Percentiles rank a stretch among this genome's conserved stretches.
Conservation (phyloP, 1,284 basidiomycete species). For the Leccinum pachyderme region DNA sequence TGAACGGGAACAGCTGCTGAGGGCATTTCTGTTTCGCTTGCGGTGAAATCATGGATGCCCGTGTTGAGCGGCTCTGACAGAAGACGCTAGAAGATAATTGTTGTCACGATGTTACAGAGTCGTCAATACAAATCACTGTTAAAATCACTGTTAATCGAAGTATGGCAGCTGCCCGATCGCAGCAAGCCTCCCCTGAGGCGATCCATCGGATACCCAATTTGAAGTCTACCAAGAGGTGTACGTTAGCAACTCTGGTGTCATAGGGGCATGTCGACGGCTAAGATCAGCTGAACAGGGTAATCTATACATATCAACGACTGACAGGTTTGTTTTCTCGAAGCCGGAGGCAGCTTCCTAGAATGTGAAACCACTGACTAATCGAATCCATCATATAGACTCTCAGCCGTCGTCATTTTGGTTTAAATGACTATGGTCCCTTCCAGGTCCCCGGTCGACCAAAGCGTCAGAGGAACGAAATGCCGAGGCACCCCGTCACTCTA, state of each 20-base stretch:
- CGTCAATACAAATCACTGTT: neutral
- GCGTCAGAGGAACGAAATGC: neutral
- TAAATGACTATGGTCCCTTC: constrained; percentile 3
- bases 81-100: neutral
- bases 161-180: neutral
- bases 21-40: neutral
- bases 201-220: neutral
- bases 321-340: neutral
- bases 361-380: neutral
- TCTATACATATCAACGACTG: constrained; percentile 1
- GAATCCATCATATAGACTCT: neutral
- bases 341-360: neutral
- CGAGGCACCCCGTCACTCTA: neutral
- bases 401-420: constrained; percentile 1
- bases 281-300: neutral
- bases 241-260: neutral
- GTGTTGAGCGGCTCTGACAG: neutral
- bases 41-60: neutral
- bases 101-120: neutral
- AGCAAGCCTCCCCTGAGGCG: neutral
- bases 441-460: constrained; percentile 6
- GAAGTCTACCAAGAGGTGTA: neutral
- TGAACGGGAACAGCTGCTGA: neutral
- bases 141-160: neutral
- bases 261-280: neutral